Evolutionary conservation across 768 basidiomycete species (phyloP), one percentile per base, ranked within the genome.

Genomic region (Agrocybe chaxingu): DNA sequence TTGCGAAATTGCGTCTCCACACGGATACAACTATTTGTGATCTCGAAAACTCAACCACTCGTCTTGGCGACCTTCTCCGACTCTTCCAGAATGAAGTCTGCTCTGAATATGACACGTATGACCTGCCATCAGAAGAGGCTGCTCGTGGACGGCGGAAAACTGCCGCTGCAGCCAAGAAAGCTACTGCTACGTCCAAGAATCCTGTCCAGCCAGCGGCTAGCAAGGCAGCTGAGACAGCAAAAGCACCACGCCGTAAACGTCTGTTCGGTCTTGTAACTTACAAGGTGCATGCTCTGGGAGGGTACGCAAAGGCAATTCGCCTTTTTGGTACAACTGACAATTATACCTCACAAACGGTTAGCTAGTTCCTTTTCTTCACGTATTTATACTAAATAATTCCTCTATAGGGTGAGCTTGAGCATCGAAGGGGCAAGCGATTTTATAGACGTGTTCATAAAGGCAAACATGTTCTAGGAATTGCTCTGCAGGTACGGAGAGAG

Each of bases 1-100:
- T 63, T 4, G 68, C 62, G 0, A 74, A 73, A 46, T 57, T 73
- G 5, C 59, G 65, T 1, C 45, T 67, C 10, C 70, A 70, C 42
- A 66, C 66, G 0, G 50, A 58, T 6, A 48, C n/a, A 9, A 48
- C 64, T 31, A 30, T 65, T 44, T 18, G 7, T 5, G 16, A 11
- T 19, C 45, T 68, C 51, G n/a, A 53, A 30, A 1, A 52, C n/a
- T 36, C 57, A 31, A 50, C 69, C 40, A 40, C 42, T 2, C 19
- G 47, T 1, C 59, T 73, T 1, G 71, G 71, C 0, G 12, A 46
- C 0, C 16, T 3, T 0, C 29, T 73, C 0, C 60, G 55, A 0
- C 16, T 50, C 3, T 73, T 74, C 54, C 8, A n/a, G 0, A 32
- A 29, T 1, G 50, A 50, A 0, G 61, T 57, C 0, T 70, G 65